Evolutionary conservation across 129 eudicot species (phyloP).

Genomic region (Saussurea involucrata): DNA sequence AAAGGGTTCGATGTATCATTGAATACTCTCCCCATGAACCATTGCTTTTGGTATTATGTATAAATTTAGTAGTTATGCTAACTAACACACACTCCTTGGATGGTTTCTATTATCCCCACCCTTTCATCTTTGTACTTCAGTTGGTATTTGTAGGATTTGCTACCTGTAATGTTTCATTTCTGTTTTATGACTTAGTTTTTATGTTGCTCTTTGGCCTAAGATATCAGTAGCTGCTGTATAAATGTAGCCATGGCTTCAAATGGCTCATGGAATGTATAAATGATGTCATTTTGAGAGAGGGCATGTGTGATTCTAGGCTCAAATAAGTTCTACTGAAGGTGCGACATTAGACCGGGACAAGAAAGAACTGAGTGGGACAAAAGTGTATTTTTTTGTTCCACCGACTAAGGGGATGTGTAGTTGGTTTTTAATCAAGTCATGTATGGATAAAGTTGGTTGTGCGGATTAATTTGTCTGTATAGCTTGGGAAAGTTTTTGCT

Average conservation of each 20-base stretch:
- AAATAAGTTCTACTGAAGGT: background rate
- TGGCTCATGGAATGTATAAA: background rate
- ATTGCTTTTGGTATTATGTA: constrained; percentile 19
- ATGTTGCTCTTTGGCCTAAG: background rate
- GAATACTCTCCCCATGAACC: constrained; percentile 9
- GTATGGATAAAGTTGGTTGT: no score
- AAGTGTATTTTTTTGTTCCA: no score
- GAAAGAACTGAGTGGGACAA: no score
- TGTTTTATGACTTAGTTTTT: constrained; percentile 3
- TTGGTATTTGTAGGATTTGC: constrained; percentile 27
- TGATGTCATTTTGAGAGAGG: background rate
- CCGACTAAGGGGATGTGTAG: no score
- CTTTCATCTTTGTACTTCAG: constrained; percentile 2
- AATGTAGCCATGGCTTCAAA: background rate
- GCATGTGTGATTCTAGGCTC: background rate
- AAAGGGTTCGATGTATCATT: constrained; percentile 7
- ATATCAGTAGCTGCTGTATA: background rate
- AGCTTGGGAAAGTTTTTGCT: no score
- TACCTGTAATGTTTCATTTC: constrained; percentile 8
- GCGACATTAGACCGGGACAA: background rate
- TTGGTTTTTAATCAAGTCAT: no score
- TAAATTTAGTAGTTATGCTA: constrained; percentile 25
- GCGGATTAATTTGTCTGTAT: no score
- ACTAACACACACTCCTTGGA: constrained; percentile 17
- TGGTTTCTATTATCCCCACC: constrained; percentile 1